Evolutionary conservation across 2,329 filamentous ascomycete genomes (phyloP), one percentile per base, ranked within the genome.

Genomic region (Cladosporium sp.): DNA sequence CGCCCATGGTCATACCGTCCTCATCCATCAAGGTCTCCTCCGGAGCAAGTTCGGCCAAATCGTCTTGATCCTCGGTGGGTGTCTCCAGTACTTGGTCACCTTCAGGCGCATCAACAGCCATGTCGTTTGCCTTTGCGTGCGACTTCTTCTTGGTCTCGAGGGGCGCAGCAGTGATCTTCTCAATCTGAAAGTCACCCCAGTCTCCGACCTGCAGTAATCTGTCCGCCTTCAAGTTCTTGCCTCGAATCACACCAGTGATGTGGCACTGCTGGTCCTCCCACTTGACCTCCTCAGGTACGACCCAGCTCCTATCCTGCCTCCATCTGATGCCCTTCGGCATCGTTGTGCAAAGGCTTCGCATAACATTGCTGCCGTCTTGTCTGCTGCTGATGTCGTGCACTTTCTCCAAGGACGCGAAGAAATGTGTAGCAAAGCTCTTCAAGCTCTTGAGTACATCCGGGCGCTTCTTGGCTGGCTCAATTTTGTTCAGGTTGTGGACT

Each of bases 301-400:
- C 89, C 88, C 93, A 99, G 61, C 90, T 95, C 59, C 93, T 81
- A 58, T 96, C 89, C 47, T 99, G 93, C 61, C 93, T 83, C 93
- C 93, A 99, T 56, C 85, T 77, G n/a, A 99, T 82, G 1, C 93
- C 93, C 73, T 95, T 97, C 9, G 93, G 92, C 38, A 86, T 90
- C 30, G 87, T 89, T 57, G 85, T 96, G 76, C 93, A 99, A 13
- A 99, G 74, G 22, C 90, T 92, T 47, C 95, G 82, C 70, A 97
- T 87, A 32, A 95, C 75, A 66, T 96, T 97, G 45, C 89, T 82
- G 66, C 88, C 92, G 67, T 99, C 93, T 65, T 96, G 90, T 64
- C 88, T 80, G 55, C 82, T 92, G 65, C 96, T 90, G 50, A 96
- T 77, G 59, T 84, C 93, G 69, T 92, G 89, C 13, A 99, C 79